Evolutionary conservation across 768 basidiomycete species (phyloP), one percentile per base, ranked within the genome.

Genomic region (Naganishia antarctica): DNA sequence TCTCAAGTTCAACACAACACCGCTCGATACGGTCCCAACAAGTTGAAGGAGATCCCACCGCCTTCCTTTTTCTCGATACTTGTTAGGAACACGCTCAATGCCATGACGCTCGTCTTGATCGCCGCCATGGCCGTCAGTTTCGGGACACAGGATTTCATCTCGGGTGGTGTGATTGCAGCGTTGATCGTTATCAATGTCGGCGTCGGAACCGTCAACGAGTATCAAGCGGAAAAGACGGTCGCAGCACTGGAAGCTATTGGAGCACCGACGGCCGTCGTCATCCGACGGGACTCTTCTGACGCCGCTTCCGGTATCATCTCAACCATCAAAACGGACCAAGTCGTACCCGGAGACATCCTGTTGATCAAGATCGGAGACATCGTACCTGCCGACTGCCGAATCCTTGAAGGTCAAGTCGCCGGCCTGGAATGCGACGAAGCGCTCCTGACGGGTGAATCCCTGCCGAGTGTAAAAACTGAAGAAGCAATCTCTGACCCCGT

Each of bases 101-200:
- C 75, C 67, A 77, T 73, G 71, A 68, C 70, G 18, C 59, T 70
- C 40, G 67, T 73, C 2, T 66, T 71, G 69, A 68, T 79, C 64
- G 72, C 70, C 31, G 76, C 77, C 5, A 76, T 84, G 72, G 81
- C 81, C 3, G 78, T 84, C 9, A 83, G 82, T 13, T 83, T 84
- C 68, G 84, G 81, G 60, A 82, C 83, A 25, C 73, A 81, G 68
- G 82, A 82, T 57, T 85, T 79, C 70, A 80, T 84, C 62, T 81
- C 82, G 71, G 82, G 81, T 8, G 82, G 80, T 29, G 77, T 78
- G 61, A 78, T 78, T 59, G 73, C 73, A 41, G 77, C 77, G 25
- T 70, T 78, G 26, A 73, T 78, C 51, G 45, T 74, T 18, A 69
- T 78, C 60, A 78, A 78, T 64, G 76, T 78, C 43, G 45, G 68